These are phyloP conservation scores for Cystoderma amianthinum DNA, from an alignment of 768 basidiomycete genomes.

Conservation along the genomic window DNA sequence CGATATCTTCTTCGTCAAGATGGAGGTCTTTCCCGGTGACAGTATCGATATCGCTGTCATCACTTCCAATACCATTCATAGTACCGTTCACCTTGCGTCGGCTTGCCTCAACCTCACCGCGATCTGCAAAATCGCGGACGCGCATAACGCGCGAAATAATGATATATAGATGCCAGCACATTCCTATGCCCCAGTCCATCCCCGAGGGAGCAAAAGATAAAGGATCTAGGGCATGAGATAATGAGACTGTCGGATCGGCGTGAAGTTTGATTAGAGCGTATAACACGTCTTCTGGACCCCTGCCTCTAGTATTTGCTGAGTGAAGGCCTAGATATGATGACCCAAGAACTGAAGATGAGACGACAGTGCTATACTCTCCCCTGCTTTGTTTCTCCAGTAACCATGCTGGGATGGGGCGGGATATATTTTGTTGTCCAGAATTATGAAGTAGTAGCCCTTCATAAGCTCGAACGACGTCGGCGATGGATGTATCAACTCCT, in stretches of 20 bases:
- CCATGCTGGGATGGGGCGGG: slow-evolving; percentile 8
- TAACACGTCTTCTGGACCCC: slow-evolving; percentile 50
- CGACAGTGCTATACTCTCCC: background rate
- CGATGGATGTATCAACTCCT: slow-evolving; percentile 61
- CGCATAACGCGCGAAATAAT: slow-evolving; percentile 79
- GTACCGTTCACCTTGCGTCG: slow-evolving; percentile 12
- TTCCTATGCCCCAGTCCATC: slow-evolving; percentile 58
- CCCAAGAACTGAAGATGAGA: background rate
- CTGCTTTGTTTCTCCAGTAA: slow-evolving; percentile 24
- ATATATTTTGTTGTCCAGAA: slow-evolving; percentile 36
- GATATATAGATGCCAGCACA: slow-evolving; percentile 92
- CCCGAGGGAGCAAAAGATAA: slow-evolving; percentile 70
- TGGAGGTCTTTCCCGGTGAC: slow-evolving; percentile 12
- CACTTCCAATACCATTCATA: slow-evolving; percentile 14
- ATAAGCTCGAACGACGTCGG: slow-evolving; percentile 63
- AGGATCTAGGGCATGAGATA: slow-evolving; percentile 64
- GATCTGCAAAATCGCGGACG: slow-evolving; percentile 84
- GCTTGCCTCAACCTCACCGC: slow-evolving; percentile 40
- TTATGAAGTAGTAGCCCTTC: slow-evolving; percentile 28
- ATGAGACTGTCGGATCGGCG: slow-evolving; percentile 63
- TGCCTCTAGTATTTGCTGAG: slow-evolving; percentile 1
- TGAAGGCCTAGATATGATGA: slow-evolving; percentile 9
- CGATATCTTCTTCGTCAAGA: slow-evolving; percentile 29
- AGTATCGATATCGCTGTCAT: slow-evolving; percentile 21
- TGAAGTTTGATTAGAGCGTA: slow-evolving; percentile 78